Percentiles rank a stretch among this genome's conserved stretches.
These are phyloP conservation scores for Cylindrotheca closterium DNA, from an alignment of 108 stramenopile species.

Conservation along the genomic window DNA sequence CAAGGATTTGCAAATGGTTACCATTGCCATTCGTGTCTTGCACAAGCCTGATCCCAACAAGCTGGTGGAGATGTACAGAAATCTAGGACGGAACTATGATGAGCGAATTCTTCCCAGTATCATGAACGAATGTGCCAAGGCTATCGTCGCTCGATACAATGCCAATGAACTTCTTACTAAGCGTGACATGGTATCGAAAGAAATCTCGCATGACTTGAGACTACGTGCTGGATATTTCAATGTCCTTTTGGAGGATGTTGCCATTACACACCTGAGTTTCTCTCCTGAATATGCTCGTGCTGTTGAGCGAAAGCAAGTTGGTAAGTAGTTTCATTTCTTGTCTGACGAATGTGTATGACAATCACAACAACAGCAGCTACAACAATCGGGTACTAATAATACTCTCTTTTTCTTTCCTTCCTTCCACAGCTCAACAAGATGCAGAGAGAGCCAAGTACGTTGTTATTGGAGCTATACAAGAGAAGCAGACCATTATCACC, in stretches of 20 bases:
- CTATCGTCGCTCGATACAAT: constrained; percentile 98
- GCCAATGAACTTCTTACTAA: constrained; percentile 99
- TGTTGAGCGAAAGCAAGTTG: constrained; percentile 99
- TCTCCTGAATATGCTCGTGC: constrained; percentile 98
- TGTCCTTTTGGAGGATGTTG: constrained; percentile 94
- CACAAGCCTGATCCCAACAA: constrained; percentile 87
- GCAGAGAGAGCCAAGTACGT: constrained; percentile 98
- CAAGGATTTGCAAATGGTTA: constrained; percentile 99
- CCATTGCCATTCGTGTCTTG: constrained; percentile 98
- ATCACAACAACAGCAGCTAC: too few relatives aligned
- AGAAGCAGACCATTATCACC: constrained; percentile 98
- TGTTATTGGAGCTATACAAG: constrained; percentile 96
- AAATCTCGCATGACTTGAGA: constrained; percentile 82
- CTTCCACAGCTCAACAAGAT: constrained; percentile 92
- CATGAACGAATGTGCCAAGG: constrained; percentile 99
- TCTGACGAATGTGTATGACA: neutral
- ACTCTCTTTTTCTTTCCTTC: constrained; percentile 10
- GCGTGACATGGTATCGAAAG: constrained; percentile 90
- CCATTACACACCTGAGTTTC: constrained; percentile 98
- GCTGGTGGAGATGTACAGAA: constrained; percentile 94
- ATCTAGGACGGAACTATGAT: constrained; percentile 96
- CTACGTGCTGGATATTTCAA: constrained; percentile 87
- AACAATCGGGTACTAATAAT: too few relatives aligned
- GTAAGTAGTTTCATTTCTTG: constrained; percentile 31
- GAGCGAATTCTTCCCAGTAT: constrained; percentile 97